phyloP scores from a whole-genome alignment of 2,329 filamentous ascomycete species.

The Alternaria brassicicola region DNA sequence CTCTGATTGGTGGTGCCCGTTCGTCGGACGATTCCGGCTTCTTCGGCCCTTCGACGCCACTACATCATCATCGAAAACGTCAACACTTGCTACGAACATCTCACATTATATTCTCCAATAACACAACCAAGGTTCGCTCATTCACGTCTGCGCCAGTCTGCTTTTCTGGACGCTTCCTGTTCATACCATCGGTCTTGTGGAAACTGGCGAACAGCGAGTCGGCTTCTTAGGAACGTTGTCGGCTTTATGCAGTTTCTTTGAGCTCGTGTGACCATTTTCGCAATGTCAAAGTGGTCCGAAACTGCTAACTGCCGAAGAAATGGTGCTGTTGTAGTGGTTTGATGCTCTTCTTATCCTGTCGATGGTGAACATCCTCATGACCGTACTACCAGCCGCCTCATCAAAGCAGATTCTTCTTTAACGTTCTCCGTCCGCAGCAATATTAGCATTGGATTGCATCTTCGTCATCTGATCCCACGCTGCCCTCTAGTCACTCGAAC shows the following conservation, averaged over 20 bases:
- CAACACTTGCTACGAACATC: constrained; percentile 15
- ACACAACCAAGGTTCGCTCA: neutral
- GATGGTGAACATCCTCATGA: neutral
- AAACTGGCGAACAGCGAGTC: neutral
- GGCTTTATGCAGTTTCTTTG: neutral
- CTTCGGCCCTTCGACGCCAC: constrained; percentile 13
- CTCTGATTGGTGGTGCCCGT: constrained; percentile 11
- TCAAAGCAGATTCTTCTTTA: neutral
- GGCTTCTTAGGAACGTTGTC: neutral
- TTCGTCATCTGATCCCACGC: no score
- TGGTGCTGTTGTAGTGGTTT: neutral
- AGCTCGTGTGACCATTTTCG: constrained; percentile 9
- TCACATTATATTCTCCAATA: neutral
- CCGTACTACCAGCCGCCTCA: neutral
- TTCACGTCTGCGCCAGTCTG: neutral
- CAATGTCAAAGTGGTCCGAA: neutral
- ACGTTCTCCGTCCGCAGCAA: neutral
- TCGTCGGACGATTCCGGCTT: constrained; percentile 24
- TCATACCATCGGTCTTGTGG: neutral
- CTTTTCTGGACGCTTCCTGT: neutral
- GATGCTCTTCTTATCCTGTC: neutral
- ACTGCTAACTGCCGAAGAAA: neutral
- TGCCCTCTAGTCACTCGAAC: neutral
- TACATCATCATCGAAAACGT: constrained; percentile 21
- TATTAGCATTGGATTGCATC: no score